A percentile compares a stretch with the other conserved stretches of the same genome.
Conservation (phyloP, 2,329 filamentous ascomycete genomes). For the Fusarium chaquense region DNA sequence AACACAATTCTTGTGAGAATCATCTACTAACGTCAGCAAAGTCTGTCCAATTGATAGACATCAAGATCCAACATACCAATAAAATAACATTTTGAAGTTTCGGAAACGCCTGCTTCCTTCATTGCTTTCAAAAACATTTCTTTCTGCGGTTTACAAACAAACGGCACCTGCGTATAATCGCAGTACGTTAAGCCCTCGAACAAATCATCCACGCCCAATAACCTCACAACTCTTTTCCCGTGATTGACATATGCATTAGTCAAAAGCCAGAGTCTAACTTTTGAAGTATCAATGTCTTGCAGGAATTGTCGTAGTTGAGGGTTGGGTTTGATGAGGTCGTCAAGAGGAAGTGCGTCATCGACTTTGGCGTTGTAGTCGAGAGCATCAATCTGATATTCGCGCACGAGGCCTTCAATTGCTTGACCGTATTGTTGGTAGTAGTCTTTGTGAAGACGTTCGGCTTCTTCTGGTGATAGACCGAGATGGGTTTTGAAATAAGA, state of each 20-base stretch:
- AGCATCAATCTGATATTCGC: conserved; percentile 94
- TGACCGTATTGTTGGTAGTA: conserved; percentile 98
- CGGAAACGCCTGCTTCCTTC: conserved; percentile 77
- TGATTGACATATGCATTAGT: conserved; percentile 97
- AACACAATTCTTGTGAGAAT: conserved; percentile 84
- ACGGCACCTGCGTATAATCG: conserved; percentile 78
- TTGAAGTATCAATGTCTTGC: conserved; percentile 81
- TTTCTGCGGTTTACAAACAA: conserved; percentile 87
- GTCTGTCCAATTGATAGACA: too few relatives aligned
- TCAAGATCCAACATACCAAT: conserved; percentile 62
- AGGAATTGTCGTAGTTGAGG: conserved; percentile 79
- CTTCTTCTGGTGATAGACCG: conserved; percentile 78
- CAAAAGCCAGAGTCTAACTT: conserved; percentile 91
- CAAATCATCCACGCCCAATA: conserved; percentile 85
- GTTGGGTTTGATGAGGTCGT: conserved; percentile 84
- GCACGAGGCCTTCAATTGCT: conserved; percentile 92
- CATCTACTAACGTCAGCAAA: conserved; percentile 67
- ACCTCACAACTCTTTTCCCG: conserved; percentile 80
- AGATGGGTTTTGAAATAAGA: conserved; percentile 75
- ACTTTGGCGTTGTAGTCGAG: conserved; percentile 95
- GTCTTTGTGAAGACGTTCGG: conserved; percentile 84
- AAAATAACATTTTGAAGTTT: conserved; percentile 82
- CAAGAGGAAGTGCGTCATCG: conserved; percentile 93
- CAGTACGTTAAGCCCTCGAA: conserved; percentile 97
- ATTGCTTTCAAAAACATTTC: conserved; percentile 92